Evolutionary conservation across 495 filamentous ascomycete genomes (phyloP), one percentile per base, ranked within the genome.

Genomic region (Penicillium soppii): DNA sequence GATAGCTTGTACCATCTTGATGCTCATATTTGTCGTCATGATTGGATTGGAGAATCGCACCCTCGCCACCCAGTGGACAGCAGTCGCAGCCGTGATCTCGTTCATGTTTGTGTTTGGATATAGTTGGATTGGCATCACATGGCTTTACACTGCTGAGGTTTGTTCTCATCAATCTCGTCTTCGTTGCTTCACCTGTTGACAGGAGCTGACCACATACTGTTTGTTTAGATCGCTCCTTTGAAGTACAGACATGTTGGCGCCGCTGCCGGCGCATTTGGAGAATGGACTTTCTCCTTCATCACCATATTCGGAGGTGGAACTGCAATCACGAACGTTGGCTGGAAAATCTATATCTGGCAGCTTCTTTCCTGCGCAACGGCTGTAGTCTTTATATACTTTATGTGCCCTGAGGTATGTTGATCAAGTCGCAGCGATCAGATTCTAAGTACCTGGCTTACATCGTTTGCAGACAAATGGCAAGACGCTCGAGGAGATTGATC

Each of bases 251-350:
- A 70, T 35, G 51, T 67, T 32, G 66, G 62, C 15, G 56, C 36
- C 16, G 62, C 61, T 9, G 53, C 53, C n/a, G 58, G 56, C 7
- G 36, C 52, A 4, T 52, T 61, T 19, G 61, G 63, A 1, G 57
- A 65, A 46, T 72, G 67, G 61, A 38, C 64, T 3, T 65, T 63
- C 20, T 50, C 55, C 7, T 70, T 65, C 30, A 42, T 68, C 33
- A 67, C 67, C 7, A 62, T 70, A 2, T 70, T 67, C 40, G 67
- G 61, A 5, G 65, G 67, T 20, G 58, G 58, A 1, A 69, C 69
- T 47, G 67, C 49, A 3, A 17, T 68, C 23, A 45, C 54, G 25
- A 54, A 42, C 2, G 53, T 60, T 20, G 60, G 62, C 1, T 59
- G 54, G 41, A 63, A 51, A 16, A 63, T 67, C 10, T 67, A 62